Evolutionary conservation across 2,329 filamentous ascomycete genomes (phyloP), one percentile per base, ranked within the genome.

Genomic region (Scedosporium dehoogii): DNA sequence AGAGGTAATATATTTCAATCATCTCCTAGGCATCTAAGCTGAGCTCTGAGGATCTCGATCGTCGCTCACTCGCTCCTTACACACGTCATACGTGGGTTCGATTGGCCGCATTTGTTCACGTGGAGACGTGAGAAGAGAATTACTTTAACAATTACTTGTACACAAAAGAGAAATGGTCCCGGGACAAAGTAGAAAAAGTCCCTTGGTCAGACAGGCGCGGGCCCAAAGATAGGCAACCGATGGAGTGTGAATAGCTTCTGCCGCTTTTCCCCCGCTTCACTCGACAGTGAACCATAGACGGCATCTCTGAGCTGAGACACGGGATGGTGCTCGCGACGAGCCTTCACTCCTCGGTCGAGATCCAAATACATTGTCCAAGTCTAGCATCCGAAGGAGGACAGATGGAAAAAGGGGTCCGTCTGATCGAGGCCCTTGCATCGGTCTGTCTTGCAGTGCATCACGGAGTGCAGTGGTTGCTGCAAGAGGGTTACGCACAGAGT

Each of bases 361-460:
- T n/a, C n/a, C 16, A 48, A 23, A 18, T 48, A 18, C 21, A 23
- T 48, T 23, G 21, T 18, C 16, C 4, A 48, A 48, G n/a, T 3
- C 16, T 48, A 18, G 16, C 44, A 7, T 14, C 44, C 44, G 21
- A 23, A 10, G n/a, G 44, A 18, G 18, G 7, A 23, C 53, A 25
- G 27, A n/a, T 21, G 58, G 58, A n/a, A 46, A n/a, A 46, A 33
- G 18, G 18, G 18, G 38, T 29, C 33, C 58, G 23, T 59, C 42
- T 60, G 57, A 59, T 46, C n/a, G n/a, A 23, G 12, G 27, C 46
- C 25, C 59, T 55, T 61, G 59, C 46, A 53, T 61, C 12, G 46
- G 9, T 16, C 51, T 48, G 44, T 53, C 59, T 61, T 55, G 27
- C 29, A 23, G 46, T 55, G 59, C 59, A 61, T 58, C 55, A 58